phyloP scores from a whole-genome alignment of 345 rosid species.

The Salix suchowensis region DNA sequence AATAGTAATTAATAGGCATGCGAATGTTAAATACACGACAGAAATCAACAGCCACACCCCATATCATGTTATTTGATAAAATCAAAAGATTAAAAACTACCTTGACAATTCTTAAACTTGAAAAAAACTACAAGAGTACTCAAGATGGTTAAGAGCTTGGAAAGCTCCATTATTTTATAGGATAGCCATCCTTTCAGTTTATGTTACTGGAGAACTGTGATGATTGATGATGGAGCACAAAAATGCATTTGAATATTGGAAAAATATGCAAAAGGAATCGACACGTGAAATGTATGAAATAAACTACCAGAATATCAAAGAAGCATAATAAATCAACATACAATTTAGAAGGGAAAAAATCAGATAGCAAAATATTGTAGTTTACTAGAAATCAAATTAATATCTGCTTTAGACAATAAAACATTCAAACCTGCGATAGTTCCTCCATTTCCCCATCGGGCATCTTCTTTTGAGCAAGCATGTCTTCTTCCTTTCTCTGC shows the following conservation, averaged over 20 bases:
- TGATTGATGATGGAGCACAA: too few relatives aligned
- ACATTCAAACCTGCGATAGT: slow-evolving; percentile 67
- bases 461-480: slow-evolving; percentile 99
- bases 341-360: not conserved
- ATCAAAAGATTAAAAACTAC: too few relatives aligned
- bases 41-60: not conserved
- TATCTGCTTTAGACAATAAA: not conserved
- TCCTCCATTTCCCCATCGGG: slow-evolving; percentile 93
- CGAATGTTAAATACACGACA: not conserved
- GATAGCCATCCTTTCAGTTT: too few relatives aligned
- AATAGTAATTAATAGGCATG: not conserved
- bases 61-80: too few relatives aligned
- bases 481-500: slow-evolving; percentile 93
- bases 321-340: not conserved
- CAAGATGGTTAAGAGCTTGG: too few relatives aligned
- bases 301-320: not conserved
- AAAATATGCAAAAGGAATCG: not conserved
- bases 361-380: not conserved
- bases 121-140: not conserved
- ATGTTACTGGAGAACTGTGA: too few relatives aligned
- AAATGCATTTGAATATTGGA: too few relatives aligned
- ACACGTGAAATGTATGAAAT: not conserved
- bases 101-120: too few relatives aligned
- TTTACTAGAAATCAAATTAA: not conserved
- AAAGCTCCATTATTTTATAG: too few relatives aligned